Conservation (phyloP, 352 stramenopile species). For the Pseudoperonospora humuli region DNA sequence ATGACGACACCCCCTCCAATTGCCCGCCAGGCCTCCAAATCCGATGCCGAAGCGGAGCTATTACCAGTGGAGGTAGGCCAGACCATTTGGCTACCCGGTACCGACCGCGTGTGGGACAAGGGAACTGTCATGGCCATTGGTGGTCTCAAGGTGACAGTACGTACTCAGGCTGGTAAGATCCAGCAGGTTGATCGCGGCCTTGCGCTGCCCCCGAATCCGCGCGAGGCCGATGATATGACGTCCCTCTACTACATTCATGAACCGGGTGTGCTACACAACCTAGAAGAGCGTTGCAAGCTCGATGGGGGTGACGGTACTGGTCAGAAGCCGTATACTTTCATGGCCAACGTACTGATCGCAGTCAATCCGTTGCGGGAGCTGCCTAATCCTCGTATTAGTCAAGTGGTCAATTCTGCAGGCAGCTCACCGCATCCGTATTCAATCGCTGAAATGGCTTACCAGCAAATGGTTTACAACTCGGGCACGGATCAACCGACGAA, state of each 20-base stretch:
- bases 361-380: slow-evolving; percentile 87
- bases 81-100: slow-evolving; percentile 66
- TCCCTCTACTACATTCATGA: slow-evolving; percentile 94
- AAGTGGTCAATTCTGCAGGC: slow-evolving; percentile 66
- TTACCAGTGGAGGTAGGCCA: slow-evolving; percentile 69
- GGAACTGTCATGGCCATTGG: slow-evolving; percentile 80
- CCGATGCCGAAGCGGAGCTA: slow-evolving; percentile 53
- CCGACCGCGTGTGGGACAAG: slow-evolving; percentile 70
- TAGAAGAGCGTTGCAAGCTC: slow-evolving; percentile 87
- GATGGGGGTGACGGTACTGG: slow-evolving; percentile 54
- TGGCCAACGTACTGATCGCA: slow-evolving; percentile 90
- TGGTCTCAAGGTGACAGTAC: slow-evolving; percentile 80
- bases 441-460: slow-evolving; percentile 86
- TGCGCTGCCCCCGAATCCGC: slow-evolving; percentile 69
- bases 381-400: slow-evolving; percentile 67
- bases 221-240: slow-evolving; percentile 89
- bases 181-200: slow-evolving; percentile 76
- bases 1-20: slow-evolving; percentile 70
- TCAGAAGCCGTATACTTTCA: slow-evolving; percentile 90
- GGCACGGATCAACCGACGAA: slow-evolving; percentile 80
- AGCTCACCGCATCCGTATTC: slow-evolving; percentile 79
- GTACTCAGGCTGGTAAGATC: slow-evolving; percentile 75
- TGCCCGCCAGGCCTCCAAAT: slow-evolving; percentile 60
- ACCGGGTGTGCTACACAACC: slow-evolving; percentile 91
- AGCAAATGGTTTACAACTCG: slow-evolving; percentile 88